These are phyloP conservation scores for Phytophthora macrochlamydospora DNA, from an alignment of 352 stramenopile genomes.

Conservation along the genomic window DNA sequence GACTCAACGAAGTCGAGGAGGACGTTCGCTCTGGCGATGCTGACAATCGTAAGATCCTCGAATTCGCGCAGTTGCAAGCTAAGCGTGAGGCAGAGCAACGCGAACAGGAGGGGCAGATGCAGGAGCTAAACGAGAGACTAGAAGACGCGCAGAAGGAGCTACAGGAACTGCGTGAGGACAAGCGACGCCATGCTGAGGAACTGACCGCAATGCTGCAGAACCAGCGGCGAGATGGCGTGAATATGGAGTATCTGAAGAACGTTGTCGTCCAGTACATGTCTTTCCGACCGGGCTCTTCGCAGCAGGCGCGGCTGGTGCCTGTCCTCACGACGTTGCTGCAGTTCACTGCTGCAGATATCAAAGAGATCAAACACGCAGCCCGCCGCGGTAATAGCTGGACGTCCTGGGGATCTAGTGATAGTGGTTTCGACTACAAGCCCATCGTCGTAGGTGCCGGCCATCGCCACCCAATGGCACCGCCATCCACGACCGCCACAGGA, in stretches of 20 bases:
- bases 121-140: conserved; percentile 53
- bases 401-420: conserved; percentile 56
- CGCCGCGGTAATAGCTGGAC: conserved; percentile 74
- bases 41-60: conserved; percentile 88
- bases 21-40: conserved; percentile 84
- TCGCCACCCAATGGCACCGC: conserved; percentile 30
- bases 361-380: conserved; percentile 74
- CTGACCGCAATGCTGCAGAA: conserved; percentile 79
- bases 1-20: conserved; percentile 77
- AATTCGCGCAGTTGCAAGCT: conserved; percentile 85
- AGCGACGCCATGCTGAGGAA: conserved; percentile 66
- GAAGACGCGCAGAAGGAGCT: conserved; percentile 52
- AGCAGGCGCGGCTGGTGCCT: conserved; percentile 77
- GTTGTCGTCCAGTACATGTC: conserved; percentile 92
- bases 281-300: conserved; percentile 80
- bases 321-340: conserved; percentile 88
- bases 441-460: conserved; percentile 47
- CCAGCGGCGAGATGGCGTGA: conserved; percentile 84
- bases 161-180: conserved; percentile 62
- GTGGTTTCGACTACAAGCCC: conserved; percentile 62
- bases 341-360: conserved; percentile 76
- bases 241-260: conserved; percentile 93
- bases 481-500: conserved; percentile 12
- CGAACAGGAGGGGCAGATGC: conserved; percentile 56
- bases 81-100: conserved; percentile 76